Base-by-base conservation (phyloP, 1,139 yeast genomes). In the Arxiozyma bovina region DNA sequence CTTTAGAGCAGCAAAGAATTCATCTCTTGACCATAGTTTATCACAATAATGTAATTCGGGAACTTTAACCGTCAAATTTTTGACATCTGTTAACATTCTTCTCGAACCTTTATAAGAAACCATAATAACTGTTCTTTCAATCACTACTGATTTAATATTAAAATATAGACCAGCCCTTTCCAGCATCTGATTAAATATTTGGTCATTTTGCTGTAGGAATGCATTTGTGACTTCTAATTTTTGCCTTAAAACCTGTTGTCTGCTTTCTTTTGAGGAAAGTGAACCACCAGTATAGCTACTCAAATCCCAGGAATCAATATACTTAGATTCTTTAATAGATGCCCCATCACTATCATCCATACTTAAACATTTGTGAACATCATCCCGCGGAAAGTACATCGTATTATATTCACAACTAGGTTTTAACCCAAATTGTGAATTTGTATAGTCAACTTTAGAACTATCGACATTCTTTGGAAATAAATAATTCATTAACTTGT, bases 71-170 rank as follows among this genome's bases (percentile, higher is more conserved):
- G 76, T 77, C 57, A 91, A 77, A 58, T 83, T 80, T 58, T 86
- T 85, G 17, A 90, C 86, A 67, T 89, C 89, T 11, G 89, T 77
- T 48, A 90, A 72, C 53, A 83, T 72, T 53, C 79, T 77, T 48
- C 87, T 86, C 1, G 85, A 79, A 3, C 96, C 96, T 64, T 83
- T 82, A 73, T 87, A 88, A 57, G 95, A 86, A 23, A 89, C 77
- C 47, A 82, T 74, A 48, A 90, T 69, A 25, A 74, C 71, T 48
- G 83, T 75, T 42, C 78, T 74, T 4, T 77, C 73, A 45, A 90
- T 76, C 47, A 77, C 76, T 54, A 88, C 75, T 52, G 78, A 77
- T 25, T 82, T 80, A 48, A 88, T 79, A 45, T 86, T 81, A 58
- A 85, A 77, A 65, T 82, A 85, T 54, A 78, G 78, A 40, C 86